Evolutionary conservation across 768 basidiomycete genomes (phyloP), one percentile per base, ranked within the genome.

Genomic region (Cyathus striatus): DNA sequence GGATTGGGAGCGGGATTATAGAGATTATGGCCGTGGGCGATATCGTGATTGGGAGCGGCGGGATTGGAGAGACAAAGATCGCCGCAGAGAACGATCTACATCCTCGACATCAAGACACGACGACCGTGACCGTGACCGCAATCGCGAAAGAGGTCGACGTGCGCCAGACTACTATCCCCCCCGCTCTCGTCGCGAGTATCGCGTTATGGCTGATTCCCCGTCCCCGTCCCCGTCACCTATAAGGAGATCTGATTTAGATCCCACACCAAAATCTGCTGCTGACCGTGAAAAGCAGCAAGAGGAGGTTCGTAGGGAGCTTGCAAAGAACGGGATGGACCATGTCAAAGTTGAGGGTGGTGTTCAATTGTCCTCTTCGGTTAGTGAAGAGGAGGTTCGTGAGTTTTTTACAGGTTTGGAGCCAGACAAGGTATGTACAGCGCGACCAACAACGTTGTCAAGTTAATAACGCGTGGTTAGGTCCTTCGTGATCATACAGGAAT

Each of bases 331-430:
- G 38, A 68, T 69, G 48, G 84, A 88, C 13, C 77, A 90, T 61
- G 70, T 89, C 34, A 72, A 70, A 47, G 62, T 91, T 13, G 75
- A 77, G 40, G 67, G 72, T 10, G 67, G 70, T 36, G 70, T 65
- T 2, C 68, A 67, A 54, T 57, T 70, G 26, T 64, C 75, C 38
- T 72, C 68, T 39, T 67, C 67, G 13, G 75, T 85, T 38, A 64
- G 65, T 44, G 85, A 88, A 55, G 81, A 79, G 25, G 81, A 86
- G 47, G 78, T 93, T n/a, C 57, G 63, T 47, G 65, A 60, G 43
- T 86, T 86, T 52, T 83, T 91, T 56, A 70, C 73, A 26, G 77
- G 72, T 38, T 90, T 90, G 62, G 70, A 79, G 48, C 75, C 86
- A 16, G 79, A 90, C 38, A 73, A 79, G 73, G 87, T 88, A 63